Evolutionary conservation across 176 grass and related monocot species (phyloP).

Genomic region (Zoysia japonica): DNA sequence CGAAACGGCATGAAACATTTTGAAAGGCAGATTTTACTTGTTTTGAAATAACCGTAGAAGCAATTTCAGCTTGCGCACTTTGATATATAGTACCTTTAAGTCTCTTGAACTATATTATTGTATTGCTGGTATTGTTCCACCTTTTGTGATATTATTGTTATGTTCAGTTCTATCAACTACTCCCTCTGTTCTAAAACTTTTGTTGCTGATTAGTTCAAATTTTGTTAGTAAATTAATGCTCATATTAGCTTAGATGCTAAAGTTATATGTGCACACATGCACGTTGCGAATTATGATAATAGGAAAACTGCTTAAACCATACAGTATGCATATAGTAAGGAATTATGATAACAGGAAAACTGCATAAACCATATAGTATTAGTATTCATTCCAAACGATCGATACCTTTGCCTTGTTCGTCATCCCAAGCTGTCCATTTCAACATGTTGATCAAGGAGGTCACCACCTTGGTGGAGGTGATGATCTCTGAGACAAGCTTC

Average conservation of each 20-base stretch:
- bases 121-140: not conserved
- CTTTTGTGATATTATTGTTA: not conserved
- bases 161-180: too few species aligned
- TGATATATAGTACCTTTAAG: not conserved
- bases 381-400: not conserved
- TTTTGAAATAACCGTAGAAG: not conserved
- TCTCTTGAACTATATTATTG: not conserved
- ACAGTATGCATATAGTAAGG: not conserved
- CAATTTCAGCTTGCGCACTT: not conserved
- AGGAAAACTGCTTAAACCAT: too few species aligned
- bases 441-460: constrained; percentile 6
- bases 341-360: not conserved
- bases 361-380: not conserved
- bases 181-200: too few species aligned
- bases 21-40: not conserved
- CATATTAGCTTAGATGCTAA: not conserved
- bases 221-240: not conserved
- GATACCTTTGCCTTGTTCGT: not conserved
- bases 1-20: not conserved
- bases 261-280: not conserved
- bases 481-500: not conserved
- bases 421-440: not conserved
- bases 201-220: too few species aligned
- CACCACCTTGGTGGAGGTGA: not conserved
- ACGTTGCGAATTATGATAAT: too few species aligned